Conservation (phyloP, 768 basidiomycete genomes). For the Lactarius hatsudake region DNA sequence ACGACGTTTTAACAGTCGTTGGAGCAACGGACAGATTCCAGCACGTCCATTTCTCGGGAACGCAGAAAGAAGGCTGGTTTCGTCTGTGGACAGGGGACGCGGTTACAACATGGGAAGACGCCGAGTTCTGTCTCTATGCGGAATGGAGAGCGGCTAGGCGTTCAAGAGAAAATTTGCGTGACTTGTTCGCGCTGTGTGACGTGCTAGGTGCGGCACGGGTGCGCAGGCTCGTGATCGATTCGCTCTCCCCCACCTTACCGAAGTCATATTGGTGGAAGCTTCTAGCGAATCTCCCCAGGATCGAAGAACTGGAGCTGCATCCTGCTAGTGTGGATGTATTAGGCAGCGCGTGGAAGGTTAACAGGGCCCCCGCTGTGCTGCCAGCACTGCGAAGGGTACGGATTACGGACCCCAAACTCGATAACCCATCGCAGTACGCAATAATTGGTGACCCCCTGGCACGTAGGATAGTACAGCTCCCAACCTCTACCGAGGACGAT, state of each 20-base stretch:
- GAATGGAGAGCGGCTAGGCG: background rate
- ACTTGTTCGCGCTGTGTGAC: background rate
- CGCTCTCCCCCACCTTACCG: no score
- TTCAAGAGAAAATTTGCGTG: background rate
- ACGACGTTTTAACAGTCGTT: background rate
- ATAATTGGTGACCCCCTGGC: background rate
- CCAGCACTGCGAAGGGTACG: conserved; percentile 1
- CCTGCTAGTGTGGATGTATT: background rate
- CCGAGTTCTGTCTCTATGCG: background rate
- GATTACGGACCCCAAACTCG: background rate
- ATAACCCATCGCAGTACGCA: background rate
- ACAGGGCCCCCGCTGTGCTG: background rate
- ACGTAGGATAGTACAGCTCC: background rate
- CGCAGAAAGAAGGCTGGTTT: background rate
- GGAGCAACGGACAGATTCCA: background rate
- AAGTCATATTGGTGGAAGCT: background rate
- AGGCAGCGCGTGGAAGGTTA: background rate
- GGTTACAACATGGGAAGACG: background rate
- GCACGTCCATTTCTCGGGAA: background rate
- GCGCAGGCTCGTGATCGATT: background rate
- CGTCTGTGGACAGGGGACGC: background rate
- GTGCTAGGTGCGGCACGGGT: background rate
- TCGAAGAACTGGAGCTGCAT: conserved; percentile 3
- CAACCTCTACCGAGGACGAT: background rate
- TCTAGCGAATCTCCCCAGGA: background rate